These are phyloP conservation scores for Grigorovia transvaalensis DNA, from an alignment of 805 yeast species.

Conservation along the genomic window DNA sequence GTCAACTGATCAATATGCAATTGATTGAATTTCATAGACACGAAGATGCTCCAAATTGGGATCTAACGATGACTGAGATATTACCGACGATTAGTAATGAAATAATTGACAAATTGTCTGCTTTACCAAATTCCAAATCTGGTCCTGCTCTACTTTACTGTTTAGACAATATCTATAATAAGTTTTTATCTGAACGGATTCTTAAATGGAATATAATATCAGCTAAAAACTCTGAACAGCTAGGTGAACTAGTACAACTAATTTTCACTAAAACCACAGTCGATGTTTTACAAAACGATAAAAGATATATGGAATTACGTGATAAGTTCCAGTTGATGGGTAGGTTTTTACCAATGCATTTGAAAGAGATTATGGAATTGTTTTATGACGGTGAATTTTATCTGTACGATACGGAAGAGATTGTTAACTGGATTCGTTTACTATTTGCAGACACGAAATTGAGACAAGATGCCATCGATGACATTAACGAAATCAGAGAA, in stretches of 20 bases:
- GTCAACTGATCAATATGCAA: conserved; percentile 9
- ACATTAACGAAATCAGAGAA: conserved; percentile 33
- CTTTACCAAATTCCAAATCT: conserved; percentile 6
- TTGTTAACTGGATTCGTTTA: conserved; percentile 29
- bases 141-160: conserved; percentile 8
- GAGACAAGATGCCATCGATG: conserved; percentile 28
- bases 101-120: conserved; percentile 12
- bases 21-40: conserved; percentile 12
- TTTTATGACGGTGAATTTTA: conserved; percentile 34
- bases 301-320: conserved; percentile 17
- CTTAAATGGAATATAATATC: conserved; percentile 26
- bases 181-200: conserved; percentile 14
- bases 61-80: conserved; percentile 10
- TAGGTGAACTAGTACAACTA: conserved; percentile 19
- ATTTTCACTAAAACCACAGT: conserved; percentile 15
- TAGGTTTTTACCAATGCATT: conserved; percentile 28
- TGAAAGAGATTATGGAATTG: conserved; percentile 32
- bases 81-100: conserved; percentile 15
- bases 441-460: conserved; percentile 34
- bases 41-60: conserved; percentile 20
- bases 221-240: conserved; percentile 24
- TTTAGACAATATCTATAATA: conserved; percentile 15
- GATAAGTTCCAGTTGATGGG: conserved; percentile 22
- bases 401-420: conserved; percentile 29
- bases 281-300: conserved; percentile 8